phyloP scores from a whole-genome alignment of 345 rosid genomes.

The Eucalyptus decipiens region DNA sequence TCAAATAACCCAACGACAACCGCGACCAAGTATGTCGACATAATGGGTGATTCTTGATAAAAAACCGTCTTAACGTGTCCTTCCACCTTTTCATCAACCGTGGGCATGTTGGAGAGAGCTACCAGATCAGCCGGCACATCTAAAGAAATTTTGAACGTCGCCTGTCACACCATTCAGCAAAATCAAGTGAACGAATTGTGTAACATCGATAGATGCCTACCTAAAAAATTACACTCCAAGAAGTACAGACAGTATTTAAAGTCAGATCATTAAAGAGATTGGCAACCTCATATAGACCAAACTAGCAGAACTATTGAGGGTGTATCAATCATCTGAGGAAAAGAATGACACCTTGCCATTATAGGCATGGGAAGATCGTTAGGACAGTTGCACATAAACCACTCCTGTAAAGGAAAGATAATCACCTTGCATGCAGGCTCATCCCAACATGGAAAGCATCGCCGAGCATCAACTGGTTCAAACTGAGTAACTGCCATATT shows the following conservation, averaged over 20 bases:
- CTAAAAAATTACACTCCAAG: not conserved
- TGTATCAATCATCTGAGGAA: not conserved
- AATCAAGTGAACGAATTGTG: not conserved
- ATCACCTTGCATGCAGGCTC: slow-evolving; percentile 95
- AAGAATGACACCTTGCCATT: not conserved
- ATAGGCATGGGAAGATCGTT: not conserved
- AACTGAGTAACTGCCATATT: slow-evolving; percentile 98
- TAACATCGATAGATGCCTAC: not conserved
- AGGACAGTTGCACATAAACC: not conserved
- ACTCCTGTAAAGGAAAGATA: not conserved
- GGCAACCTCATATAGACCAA: not conserved
- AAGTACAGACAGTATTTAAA: not conserved
- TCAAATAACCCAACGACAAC: slow-evolving; percentile 84
- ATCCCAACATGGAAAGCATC: slow-evolving; percentile 98
- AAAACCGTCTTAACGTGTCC: slow-evolving; percentile 55
- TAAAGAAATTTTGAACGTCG: slow-evolving; percentile 82
- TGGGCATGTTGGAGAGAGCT: slow-evolving; percentile 92
- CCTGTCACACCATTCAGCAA: slow-evolving; percentile 32
- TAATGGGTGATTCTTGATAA: slow-evolving; percentile 79
- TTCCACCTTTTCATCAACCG: slow-evolving; percentile 50
- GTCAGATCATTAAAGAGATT: not conserved
- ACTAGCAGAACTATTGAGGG: not conserved
- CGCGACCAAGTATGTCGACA: slow-evolving; percentile 98
- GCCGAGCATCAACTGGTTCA: slow-evolving; percentile 92
- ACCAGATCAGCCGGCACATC: slow-evolving; percentile 76